These are phyloP conservation scores for Hypocrella siamensis DNA, from an alignment of 2,329 filamentous ascomycete genomes.

Conservation along the genomic window DNA sequence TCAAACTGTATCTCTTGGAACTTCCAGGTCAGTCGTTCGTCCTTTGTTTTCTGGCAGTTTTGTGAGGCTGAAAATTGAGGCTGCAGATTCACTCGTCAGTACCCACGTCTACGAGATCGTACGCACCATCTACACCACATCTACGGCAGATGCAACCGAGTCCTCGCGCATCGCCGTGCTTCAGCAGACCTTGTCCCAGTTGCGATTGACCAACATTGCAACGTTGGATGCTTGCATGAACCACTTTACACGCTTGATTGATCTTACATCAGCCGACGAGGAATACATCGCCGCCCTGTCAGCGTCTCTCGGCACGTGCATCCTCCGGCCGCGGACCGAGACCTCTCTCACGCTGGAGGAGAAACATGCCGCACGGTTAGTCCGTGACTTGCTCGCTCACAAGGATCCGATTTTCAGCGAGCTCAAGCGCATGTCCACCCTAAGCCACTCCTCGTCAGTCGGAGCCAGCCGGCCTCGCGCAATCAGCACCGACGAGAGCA, in stretches of 20 bases:
- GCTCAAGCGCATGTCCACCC: constrained; percentile 73
- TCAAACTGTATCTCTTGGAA: constrained; percentile 91
- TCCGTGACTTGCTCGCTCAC: constrained; percentile 82
- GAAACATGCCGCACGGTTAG: constrained; percentile 76
- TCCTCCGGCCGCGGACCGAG: constrained; percentile 74
- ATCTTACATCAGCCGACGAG: constrained; percentile 91
- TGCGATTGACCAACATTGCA: constrained; percentile 92
- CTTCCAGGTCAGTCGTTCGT: constrained; percentile 55
- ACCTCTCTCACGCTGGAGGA: constrained; percentile 91
- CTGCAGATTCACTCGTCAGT: constrained; percentile 83
- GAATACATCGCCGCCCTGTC: constrained; percentile 64
- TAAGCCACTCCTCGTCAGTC: constrained; percentile 47
- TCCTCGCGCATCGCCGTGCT: constrained; percentile 74
- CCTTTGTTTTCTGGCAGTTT: not conserved
- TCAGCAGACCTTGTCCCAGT: constrained; percentile 87
- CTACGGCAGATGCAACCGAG: constrained; percentile 60
- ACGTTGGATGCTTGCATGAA: constrained; percentile 98
- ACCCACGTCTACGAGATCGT: constrained; percentile 98
- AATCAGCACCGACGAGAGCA: constrained; percentile 90
- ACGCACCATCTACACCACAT: constrained; percentile 86
- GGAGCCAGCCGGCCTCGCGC: constrained; percentile 55
- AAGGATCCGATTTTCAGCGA: constrained; percentile 94
- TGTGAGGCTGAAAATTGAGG: not conserved
- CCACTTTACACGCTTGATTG: constrained; percentile 91
- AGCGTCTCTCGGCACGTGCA: constrained; percentile 62